Evolutionary conservation across 352 stramenopile species (phyloP).

Genomic region (Saprolegnia parasitica): DNA sequence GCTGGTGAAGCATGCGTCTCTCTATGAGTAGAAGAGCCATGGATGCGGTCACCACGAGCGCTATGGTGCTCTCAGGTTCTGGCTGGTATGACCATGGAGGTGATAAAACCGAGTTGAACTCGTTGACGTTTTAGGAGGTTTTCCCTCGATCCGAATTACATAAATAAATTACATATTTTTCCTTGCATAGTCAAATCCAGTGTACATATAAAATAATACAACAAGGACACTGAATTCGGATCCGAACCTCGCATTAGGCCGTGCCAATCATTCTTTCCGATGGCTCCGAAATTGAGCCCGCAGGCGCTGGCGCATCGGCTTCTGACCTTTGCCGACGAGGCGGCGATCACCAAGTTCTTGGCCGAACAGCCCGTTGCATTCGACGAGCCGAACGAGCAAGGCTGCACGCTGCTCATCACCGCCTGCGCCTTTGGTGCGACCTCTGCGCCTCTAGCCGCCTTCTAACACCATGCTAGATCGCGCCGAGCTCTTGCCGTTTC

Average conservation of each 20-base stretch:
- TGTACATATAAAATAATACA: background rate
- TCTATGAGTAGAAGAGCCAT: no score
- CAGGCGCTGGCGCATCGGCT: conserved; percentile 67
- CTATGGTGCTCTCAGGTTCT: no score
- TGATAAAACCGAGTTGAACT: no score
- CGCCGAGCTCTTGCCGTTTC: conserved; percentile 52
- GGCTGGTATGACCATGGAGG: no score
- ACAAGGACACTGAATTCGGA: background rate
- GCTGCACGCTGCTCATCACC: conserved; percentile 79
- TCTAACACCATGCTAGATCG: conserved; percentile 36
- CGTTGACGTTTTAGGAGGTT: background rate
- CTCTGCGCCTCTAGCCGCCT: background rate
- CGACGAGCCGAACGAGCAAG: conserved; percentile 47
- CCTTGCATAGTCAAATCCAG: background rate
- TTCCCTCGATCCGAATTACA: no score
- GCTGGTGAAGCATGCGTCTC: no score
- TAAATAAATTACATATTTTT: background rate
- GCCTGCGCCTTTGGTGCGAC: conserved; percentile 59
- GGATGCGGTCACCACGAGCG: no score
- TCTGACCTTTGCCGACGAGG: conserved; percentile 63
- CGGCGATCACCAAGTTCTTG: conserved; percentile 57
- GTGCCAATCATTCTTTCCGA: conserved; percentile 14
- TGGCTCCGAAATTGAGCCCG: background rate
- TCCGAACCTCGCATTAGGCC: conserved; percentile 1
- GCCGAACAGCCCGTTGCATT: conserved; percentile 55